Percentiles rank a stretch among this genome's conserved stretches.
Evolutionary conservation across 192 early-diverging fungal species (phyloP).

Genomic region (Mortierella alpina): DNA sequence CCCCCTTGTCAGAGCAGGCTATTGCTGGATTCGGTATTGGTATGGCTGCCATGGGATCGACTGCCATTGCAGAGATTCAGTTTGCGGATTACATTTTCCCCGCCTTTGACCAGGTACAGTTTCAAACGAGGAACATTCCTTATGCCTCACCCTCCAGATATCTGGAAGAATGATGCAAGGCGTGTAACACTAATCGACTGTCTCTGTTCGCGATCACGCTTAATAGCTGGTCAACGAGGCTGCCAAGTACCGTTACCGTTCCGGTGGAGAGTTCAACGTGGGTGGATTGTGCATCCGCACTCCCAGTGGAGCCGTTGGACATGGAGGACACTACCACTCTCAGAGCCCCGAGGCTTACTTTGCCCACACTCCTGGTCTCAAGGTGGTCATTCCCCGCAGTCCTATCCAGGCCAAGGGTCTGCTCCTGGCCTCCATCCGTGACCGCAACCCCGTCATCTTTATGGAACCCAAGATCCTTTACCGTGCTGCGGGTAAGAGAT

Average conservation of each 20-base stretch:
- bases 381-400: conserved; percentile 90
- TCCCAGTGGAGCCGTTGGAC: conserved; percentile 94
- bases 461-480: conserved; percentile 98
- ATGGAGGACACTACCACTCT: conserved; percentile 97
- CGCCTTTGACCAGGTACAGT: conserved; percentile 91
- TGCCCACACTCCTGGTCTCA: conserved; percentile 94
- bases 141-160: too few species aligned
- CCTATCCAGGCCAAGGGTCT: conserved; percentile 97
- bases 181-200: conserved; percentile 6
- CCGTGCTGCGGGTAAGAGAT: conserved; percentile 78
- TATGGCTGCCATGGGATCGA: conserved; percentile 93
- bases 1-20: conserved; percentile 95
- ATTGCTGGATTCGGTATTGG: conserved; percentile 97
- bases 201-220: not conserved
- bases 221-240: conserved; percentile 93
- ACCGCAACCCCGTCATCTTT: conserved; percentile 94
- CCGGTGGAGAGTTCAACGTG: conserved; percentile 90
- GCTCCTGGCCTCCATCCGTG: conserved; percentile 88
- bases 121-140: not conserved
- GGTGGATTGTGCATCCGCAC: conserved; percentile 92
- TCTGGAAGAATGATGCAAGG: not conserved
- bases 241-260: conserved; percentile 96
- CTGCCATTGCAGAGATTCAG: conserved; percentile 98
- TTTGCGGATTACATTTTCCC: conserved; percentile 99
- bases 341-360: conserved; percentile 96